Evolutionary conservation across 78 protist species (phyloP).

Genomic region (slime mould (Dictyostelium discoideum)): dicty_2.7 NC_007089.4:6155001-6155500

Average conservation of each 20-base stretch:
- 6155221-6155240: neutral
- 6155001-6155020: no score
- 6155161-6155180: no score
- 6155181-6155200: no score
- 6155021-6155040: no score
- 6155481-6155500: neutral
- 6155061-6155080: no score
- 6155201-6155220: no score
- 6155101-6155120: no score
- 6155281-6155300: no score
- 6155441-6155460: neutral
- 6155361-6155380: neutral
- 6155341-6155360: neutral
- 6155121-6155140: no score
- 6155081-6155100: no score
- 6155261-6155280: neutral
- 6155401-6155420: neutral
- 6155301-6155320: neutral
- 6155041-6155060: no score
- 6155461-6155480: neutral
- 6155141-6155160: no score
- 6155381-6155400: neutral
- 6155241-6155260: neutral
- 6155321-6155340: neutral
- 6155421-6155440: neutral